Base-by-base conservation (phyloP, 306 rosid species). In the Spatholobus suberectus region DNA sequence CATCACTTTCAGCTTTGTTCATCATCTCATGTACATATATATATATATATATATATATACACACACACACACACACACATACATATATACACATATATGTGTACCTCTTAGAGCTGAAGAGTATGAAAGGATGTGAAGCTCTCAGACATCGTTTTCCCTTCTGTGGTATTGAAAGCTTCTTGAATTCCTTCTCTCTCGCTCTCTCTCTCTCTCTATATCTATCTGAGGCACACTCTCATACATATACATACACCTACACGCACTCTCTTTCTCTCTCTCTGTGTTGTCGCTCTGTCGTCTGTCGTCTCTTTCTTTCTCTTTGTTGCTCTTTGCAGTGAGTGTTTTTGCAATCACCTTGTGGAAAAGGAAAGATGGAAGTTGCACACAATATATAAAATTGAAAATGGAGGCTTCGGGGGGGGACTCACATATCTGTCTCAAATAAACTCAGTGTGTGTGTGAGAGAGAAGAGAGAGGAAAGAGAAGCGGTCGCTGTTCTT, bases 81-180 rank as follows among this genome's bases (percentile, higher is more conserved):
- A 51, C 46, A 43, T 54, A 46, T 51, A 43, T 52, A 51, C 11
- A 63, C 34, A 65, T 38, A 55, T 4, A 76, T 35, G 77, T 73
- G 73, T 91, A 92, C 95, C 94, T 90, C 79, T 85, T 81, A 85
- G 77, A 87, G 88, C 77, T 87, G 92, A 88, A 90, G 90, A 80
- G 91, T 70, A 89, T 88, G 96, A 92, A 90, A 89, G 92, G 93
- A 91, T 81, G 88, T 80, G 88, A 89, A 84, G 88, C 89, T 86
- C 88, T 90, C 85, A 85, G 90, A 90, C 90, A 95, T 93, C 94
- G 86, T 93, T 95, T 89, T 93, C 98, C 55, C 77, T 88, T 85
- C 88, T 87, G 90, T 43, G 90, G 81, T 77, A 89, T 80, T 87
- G 95, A 90, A 94, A 89, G 91, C 89, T 89, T 91, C 91, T 81